Percentiles rank a stretch among this genome's conserved stretches.
These are phyloP conservation scores for Anisodus acutangulus DNA, from an alignment of 257 asterid species.

Conservation along the genomic window DNA sequence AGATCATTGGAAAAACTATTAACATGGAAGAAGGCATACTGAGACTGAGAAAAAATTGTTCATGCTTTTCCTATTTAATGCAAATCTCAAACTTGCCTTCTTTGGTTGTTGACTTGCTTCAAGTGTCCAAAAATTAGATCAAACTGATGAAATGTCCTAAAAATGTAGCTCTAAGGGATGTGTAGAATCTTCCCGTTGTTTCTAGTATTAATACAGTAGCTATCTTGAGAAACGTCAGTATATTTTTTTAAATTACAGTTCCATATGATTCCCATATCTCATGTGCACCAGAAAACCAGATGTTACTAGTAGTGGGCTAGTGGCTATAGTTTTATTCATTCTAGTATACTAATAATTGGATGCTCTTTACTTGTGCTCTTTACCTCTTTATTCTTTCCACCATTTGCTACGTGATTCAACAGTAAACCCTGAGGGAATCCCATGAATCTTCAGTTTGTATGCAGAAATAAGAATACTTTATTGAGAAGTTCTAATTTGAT, in stretches of 20 bases:
- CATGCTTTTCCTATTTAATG: not conserved
- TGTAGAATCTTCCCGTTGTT: not conserved
- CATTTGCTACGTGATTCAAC: not conserved
- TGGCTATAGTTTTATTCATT: not conserved
- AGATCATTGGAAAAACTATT: not conserved
- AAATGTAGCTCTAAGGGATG: too few relatives aligned
- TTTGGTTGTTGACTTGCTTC: not conserved
- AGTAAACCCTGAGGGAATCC: not conserved
- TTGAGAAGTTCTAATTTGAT: not conserved
- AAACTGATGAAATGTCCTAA: slow-evolving; percentile 6
- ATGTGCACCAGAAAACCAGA: not conserved
- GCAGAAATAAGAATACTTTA: not conserved
- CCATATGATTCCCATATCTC: not conserved
- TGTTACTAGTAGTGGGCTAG: not conserved
- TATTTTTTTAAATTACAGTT: not conserved
- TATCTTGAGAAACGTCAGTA: not conserved
- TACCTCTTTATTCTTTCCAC: not conserved
- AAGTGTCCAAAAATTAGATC: not conserved
- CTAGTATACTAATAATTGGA: not conserved
- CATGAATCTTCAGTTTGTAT: not conserved
- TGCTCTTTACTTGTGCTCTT: not conserved
- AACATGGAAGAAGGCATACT: not conserved
- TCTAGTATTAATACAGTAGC: not conserved
- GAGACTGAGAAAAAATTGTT: not conserved
- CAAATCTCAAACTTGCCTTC: not conserved